Conservation (phyloP, 1,284 basidiomycete species). For the Meira nashicola region DNA sequence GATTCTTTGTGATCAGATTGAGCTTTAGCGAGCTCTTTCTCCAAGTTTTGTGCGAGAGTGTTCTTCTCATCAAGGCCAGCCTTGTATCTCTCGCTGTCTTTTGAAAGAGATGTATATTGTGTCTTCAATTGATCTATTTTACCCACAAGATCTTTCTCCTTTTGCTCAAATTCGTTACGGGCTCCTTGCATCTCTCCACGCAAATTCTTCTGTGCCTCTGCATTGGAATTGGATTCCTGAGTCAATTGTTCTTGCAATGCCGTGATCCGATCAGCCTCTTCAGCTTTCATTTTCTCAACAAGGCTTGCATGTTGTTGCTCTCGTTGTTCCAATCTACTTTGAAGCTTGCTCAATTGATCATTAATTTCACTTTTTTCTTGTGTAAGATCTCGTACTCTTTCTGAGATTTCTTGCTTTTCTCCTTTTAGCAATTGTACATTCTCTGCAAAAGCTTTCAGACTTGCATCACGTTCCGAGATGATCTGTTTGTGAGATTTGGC, state of each 20-base stretch:
- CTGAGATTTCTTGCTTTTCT: too few species aligned
- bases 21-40: not conserved
- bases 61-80: not conserved
- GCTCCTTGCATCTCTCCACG: constrained; percentile 18
- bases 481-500: too few species aligned
- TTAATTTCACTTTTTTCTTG: too few species aligned
- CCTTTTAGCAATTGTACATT: too few species aligned
- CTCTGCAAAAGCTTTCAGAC: too few species aligned
- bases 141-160: not conserved
- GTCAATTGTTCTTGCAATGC: constrained; percentile 11
- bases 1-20: not conserved
- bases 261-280: constrained; percentile 27
- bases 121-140: not conserved
- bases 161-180: constrained; percentile 16
- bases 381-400: too few species aligned
- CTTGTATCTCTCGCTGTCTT: not conserved
- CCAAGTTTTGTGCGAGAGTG: not conserved
- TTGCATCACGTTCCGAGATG: too few species aligned
- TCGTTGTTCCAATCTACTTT: constrained; percentile 10
- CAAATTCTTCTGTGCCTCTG: not conserved
- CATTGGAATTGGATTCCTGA: constrained; percentile 1
- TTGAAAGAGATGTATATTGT: not conserved
- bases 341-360: not conserved
- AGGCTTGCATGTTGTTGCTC: constrained; percentile 13
- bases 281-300: constrained; percentile 20